Conservation (phyloP, 2,329 filamentous ascomycete species). For the Venturia asperata region DNA sequence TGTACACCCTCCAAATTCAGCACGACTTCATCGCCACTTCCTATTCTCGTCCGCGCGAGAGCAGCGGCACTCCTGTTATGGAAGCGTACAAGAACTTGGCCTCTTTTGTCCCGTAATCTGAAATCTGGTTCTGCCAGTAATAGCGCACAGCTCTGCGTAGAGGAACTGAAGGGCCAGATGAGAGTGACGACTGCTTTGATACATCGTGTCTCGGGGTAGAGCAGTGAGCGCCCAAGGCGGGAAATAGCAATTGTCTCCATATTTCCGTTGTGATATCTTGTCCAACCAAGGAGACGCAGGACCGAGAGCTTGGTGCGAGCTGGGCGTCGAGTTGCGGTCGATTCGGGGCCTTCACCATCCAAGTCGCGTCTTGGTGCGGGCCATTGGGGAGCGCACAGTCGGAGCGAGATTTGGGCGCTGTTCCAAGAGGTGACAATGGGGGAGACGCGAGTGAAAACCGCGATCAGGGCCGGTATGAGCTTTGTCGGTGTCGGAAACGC, state of each 20-base stretch:
- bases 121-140: slow-evolving; percentile 80
- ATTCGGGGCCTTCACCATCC: slow-evolving; percentile 1
- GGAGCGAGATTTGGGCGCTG: neutral
- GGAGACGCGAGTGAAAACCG: neutral
- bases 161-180: slow-evolving; percentile 84
- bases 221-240: slow-evolving; percentile 14
- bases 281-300: neutral
- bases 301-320: neutral
- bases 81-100: slow-evolving; percentile 76
- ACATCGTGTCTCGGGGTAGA: slow-evolving; percentile 27
- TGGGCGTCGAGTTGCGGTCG: neutral
- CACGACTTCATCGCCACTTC: slow-evolving; percentile 69
- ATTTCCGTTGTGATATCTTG: neutral
- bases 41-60: slow-evolving; percentile 59
- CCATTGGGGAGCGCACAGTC: neutral
- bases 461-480: neutral
- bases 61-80: slow-evolving; percentile 61
- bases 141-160: slow-evolving; percentile 65
- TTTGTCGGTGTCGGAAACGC: neutral
- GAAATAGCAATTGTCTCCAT: slow-evolving; percentile 21
- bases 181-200: slow-evolving; percentile 72
- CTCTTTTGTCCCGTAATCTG: slow-evolving; percentile 65
- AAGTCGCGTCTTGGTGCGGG: neutral
- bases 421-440: neutral
- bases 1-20: slow-evolving; percentile 62